Base-by-base conservation (phyloP, 2,329 filamentous ascomycete genomes). In the Annulohypoxylon truncatum region DNA sequence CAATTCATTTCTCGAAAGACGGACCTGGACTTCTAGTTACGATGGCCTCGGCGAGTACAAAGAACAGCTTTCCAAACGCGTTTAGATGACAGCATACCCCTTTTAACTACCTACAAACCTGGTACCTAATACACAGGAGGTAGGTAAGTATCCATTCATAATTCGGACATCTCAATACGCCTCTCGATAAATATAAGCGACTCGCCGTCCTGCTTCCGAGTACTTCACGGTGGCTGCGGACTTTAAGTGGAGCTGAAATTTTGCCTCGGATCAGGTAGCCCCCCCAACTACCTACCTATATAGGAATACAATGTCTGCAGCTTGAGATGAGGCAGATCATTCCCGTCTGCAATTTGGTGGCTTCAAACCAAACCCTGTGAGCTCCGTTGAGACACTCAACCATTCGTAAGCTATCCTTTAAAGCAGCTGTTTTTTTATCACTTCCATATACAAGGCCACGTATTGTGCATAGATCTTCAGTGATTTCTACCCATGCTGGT, bases 381-480 rank as follows among this genome's bases (percentile, higher is more conserved):
- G 28, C 35, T 22, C 12, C 22, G 7, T 4, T 31, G 10, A 31
- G 24, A 13, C 9, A 44, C 10, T n/a, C 5, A 28, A 24, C 18
- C 20, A 33, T n/a, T 26, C 26, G 10, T 18, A 40, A 40, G 33
- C 13, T 28, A 24, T 24, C 24, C 28, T 15, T 24, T 13, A 24
- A n/a, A 29, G 15, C n/a, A 33, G 28, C 28, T 13, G 22, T 35
- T 13, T 20, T 20, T 33, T 35, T 33, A n/a, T 56, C 31, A 7
- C 10, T 47, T 22, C 8, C 12, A 22, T 33, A 56, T 33, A 47
- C n/a, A 29, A 9, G 28, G 18, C 52, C 10, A 56, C 28, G 38
- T 35, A 51, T 62, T 35, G 35, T 35, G 38, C 47, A 56, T 61
- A 47, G 57, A 61, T 61, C 63, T 61, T 65, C 57, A 47, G n/a